Conservation (phyloP, 2,329 filamentous ascomycete species). For the Sordariomycetes sp. region DNA sequence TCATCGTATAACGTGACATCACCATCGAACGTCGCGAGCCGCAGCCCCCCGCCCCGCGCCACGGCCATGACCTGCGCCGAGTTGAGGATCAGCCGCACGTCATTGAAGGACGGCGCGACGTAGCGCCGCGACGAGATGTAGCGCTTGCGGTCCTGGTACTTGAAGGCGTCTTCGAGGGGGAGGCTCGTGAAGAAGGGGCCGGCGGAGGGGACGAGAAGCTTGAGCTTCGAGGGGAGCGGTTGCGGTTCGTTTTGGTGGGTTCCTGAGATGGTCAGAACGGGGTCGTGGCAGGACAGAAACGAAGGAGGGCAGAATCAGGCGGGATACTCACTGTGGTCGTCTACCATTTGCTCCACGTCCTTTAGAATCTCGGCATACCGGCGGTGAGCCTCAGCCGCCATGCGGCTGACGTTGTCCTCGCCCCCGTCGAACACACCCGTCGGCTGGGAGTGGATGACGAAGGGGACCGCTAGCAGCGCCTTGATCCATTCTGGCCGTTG, state of each 20-base stretch:
- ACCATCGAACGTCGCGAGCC: slow-evolving; percentile 91
- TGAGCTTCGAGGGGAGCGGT: slow-evolving; percentile 72
- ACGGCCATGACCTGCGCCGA: slow-evolving; percentile 89
- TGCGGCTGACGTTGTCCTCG: slow-evolving; percentile 50
- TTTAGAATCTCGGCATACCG: slow-evolving; percentile 92
- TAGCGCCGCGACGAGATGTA: slow-evolving; percentile 86
- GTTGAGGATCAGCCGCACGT: slow-evolving; percentile 84
- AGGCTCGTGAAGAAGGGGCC: slow-evolving; percentile 90
- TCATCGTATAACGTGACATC: slow-evolving; percentile 95
- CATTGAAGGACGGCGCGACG: slow-evolving; percentile 94
- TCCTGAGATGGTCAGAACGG: slow-evolving; percentile 31
- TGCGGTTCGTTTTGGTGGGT: slow-evolving; percentile 52
- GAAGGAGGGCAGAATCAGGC: background rate
- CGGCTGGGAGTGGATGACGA: slow-evolving; percentile 91
- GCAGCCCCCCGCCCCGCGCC: slow-evolving; percentile 53
- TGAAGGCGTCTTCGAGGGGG: slow-evolving; percentile 79
- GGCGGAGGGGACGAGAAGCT: slow-evolving; percentile 78
- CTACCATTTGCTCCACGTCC: slow-evolving; percentile 83
- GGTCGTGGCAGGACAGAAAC: background rate
- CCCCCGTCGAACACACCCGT: slow-evolving; percentile 69
- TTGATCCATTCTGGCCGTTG: slow-evolving; percentile 76
- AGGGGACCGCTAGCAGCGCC: slow-evolving; percentile 82
- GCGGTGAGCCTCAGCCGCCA: slow-evolving; percentile 68
- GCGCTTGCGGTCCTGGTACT: slow-evolving; percentile 73
- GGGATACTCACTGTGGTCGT: slow-evolving; percentile 64